Evolutionary conservation across 371 early-diverging fungal genomes (phyloP).

Genomic region (Syncephalastrum contaminatum): DNA sequence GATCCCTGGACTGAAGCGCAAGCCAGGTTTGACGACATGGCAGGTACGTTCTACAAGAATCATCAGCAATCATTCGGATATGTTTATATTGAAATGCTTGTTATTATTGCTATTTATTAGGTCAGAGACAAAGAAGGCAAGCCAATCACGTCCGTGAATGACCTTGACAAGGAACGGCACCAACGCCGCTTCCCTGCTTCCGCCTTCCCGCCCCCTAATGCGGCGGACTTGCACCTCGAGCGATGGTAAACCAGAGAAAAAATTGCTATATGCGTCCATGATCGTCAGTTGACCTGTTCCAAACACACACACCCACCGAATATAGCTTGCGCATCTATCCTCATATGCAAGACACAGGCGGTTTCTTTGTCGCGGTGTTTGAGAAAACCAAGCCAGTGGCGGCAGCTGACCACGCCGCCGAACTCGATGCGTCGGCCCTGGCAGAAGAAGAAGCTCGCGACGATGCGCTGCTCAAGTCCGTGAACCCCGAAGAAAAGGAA

Average conservation of each 20-base stretch:
- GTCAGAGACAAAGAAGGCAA: slow-evolving; percentile 57
- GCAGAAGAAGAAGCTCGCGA: slow-evolving; percentile 29
- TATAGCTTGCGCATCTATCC: slow-evolving; percentile 90
- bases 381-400: slow-evolving; percentile 72
- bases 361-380: slow-evolving; percentile 99
- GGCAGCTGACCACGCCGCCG: slow-evolving; percentile 48
- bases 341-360: slow-evolving; percentile 97
- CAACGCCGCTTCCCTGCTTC: slow-evolving; percentile 52
- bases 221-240: slow-evolving; percentile 70
- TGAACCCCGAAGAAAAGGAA: slow-evolving; percentile 2
- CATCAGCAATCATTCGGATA: too few relatives aligned
- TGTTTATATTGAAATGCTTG: too few relatives aligned
- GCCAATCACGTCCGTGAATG: slow-evolving; percentile 56
- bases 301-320: too few relatives aligned
- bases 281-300: too few relatives aligned
- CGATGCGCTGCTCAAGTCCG: slow-evolving; percentile 24
- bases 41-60: slow-evolving; percentile 56
- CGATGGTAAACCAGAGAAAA: slow-evolving; percentile 57
- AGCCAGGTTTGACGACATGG: slow-evolving; percentile 84
- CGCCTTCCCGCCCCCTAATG: slow-evolving; percentile 78
- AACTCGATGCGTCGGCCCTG: slow-evolving; percentile 14
- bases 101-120: slow-evolving; percentile 20
- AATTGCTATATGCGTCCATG: not conserved
- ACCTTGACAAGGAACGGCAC: slow-evolving; percentile 49
- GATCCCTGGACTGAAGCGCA: slow-evolving; percentile 74